Evolutionary conservation across 1,284 basidiomycete genomes (phyloP).

Genomic region (Nidula niveotomentosa): DNA sequence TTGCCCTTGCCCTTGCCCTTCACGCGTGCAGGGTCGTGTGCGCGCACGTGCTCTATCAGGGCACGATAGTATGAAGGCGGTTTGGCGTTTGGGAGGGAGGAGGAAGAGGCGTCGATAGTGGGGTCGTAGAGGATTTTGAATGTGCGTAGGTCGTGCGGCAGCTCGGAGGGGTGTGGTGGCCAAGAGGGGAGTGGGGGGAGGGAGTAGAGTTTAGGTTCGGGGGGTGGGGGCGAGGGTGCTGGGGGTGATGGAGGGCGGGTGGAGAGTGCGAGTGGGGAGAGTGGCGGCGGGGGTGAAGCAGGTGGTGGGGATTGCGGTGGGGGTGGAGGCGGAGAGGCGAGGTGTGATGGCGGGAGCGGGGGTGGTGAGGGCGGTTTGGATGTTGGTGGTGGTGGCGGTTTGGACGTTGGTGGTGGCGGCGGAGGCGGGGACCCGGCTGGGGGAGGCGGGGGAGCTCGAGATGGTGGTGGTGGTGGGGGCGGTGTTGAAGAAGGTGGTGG

Average conservation of each 20-base stretch:
- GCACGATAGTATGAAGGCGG: conserved; percentile 34
- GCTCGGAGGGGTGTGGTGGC: conserved; percentile 16
- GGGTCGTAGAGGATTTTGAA: conserved; percentile 59
- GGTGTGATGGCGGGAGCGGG: conserved; percentile 11
- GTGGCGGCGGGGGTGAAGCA: conserved; percentile 15
- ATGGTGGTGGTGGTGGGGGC: conserved; percentile 4
- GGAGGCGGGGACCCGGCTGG: conserved; percentile 22
- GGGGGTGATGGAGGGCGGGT: conserved; percentile 9
- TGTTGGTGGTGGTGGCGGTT: conserved; percentile 13
- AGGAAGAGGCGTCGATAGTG: conserved; percentile 25
- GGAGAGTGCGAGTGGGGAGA: conserved; percentile 12
- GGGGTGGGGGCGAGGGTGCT: conserved; percentile 18
- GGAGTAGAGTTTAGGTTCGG: conserved; percentile 15
- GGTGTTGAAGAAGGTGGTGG: not conserved
- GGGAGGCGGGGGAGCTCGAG: conserved; percentile 12
- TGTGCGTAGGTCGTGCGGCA: not conserved
- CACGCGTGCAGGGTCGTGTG: conserved; percentile 39
- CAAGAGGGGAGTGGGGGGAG: conserved; percentile 18
- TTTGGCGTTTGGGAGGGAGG: conserved; percentile 2
- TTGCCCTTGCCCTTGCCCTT: conserved; percentile 64
- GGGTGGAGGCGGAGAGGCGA: conserved; percentile 8
- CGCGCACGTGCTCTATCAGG: conserved; percentile 54
- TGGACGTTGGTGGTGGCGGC: conserved; percentile 19
- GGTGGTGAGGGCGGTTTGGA: conserved; percentile 17
- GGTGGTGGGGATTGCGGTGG: conserved; percentile 7